Evolutionary conservation across 306 rosid species (phyloP).

Genomic region (Rosa multiflora): DNA sequence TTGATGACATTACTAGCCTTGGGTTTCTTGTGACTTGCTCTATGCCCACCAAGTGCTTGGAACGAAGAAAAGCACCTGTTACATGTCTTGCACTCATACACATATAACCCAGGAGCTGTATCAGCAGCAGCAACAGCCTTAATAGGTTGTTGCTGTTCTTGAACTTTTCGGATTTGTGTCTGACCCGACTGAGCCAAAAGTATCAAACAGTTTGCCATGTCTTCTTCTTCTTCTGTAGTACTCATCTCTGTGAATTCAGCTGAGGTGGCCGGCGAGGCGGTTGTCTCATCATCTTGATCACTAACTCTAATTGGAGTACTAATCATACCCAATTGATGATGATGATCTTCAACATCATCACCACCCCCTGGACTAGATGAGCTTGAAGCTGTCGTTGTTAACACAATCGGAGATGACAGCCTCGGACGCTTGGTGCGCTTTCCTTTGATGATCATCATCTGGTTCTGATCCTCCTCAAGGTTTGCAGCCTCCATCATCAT

Average conservation of each 20-base stretch:
- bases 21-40: constrained; percentile 81
- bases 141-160: background rate
- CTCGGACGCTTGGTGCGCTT: constrained; percentile 74
- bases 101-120: constrained; percentile 9
- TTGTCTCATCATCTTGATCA: background rate
- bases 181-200: constrained; percentile 53
- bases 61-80: constrained; percentile 69
- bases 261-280: constrained; percentile 26
- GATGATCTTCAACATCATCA: background rate
- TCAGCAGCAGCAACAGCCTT: constrained; percentile 6
- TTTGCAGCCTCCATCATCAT: constrained; percentile 39
- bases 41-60: constrained; percentile 93
- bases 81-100: constrained; percentile 83
- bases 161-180: background rate
- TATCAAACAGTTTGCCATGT: constrained; percentile 83
- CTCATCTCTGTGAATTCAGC: constrained; percentile 26
- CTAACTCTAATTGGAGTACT: background rate
- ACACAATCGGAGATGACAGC: constrained; percentile 37
- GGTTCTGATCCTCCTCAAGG: constrained; percentile 34
- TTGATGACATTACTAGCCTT: constrained; percentile 21
- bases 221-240: constrained; percentile 49
- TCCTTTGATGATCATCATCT: constrained; percentile 52
- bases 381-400: constrained; percentile 33
- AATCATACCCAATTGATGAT: background rate
- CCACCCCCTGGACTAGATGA: constrained; percentile 27